These are phyloP conservation scores for Phragmites australis DNA, from an alignment of 176 grass and related monocot genomes.

Conservation along the genomic window DNA sequence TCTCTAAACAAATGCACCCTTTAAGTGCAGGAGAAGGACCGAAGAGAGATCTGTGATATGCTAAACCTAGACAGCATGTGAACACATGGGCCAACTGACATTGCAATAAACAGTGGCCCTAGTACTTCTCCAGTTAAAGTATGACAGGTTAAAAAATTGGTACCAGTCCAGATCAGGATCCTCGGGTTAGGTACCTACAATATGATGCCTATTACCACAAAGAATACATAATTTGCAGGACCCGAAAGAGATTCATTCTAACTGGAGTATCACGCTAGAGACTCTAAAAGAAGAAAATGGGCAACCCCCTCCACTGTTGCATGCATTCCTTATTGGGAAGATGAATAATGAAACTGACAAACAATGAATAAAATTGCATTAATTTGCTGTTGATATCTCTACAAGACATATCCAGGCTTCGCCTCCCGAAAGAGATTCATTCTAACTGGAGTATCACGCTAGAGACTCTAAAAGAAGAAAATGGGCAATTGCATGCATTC, in stretches of 20 bases:
- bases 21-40: background rate
- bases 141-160: conserved; percentile 21
- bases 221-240: background rate
- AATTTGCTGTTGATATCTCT: conserved; percentile 36
- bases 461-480: conserved; percentile 20
- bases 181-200: background rate
- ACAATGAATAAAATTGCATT: conserved; percentile 32
- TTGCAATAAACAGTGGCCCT: conserved; percentile 36
- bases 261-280: conserved; percentile 17
- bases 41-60: conserved; percentile 1
- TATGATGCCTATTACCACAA: background rate
- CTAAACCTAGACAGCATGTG: conserved; percentile 44
- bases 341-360: conserved; percentile 8
- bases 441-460: conserved; percentile 18
- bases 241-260: conserved; percentile 21
- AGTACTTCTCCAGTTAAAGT: conserved; percentile 30
- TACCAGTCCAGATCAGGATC: conserved; percentile 23
- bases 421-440: conserved; percentile 20
- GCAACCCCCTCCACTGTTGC: background rate
- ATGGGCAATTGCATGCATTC: background rate
- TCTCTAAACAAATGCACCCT: too few relatives aligned
- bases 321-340: background rate
- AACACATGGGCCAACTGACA: conserved; percentile 41
- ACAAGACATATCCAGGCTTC: conserved; percentile 18
- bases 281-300: conserved; percentile 16